Conservation (phyloP, 2,329 filamentous ascomycete species). For the Sporothrix sp. region DNA sequence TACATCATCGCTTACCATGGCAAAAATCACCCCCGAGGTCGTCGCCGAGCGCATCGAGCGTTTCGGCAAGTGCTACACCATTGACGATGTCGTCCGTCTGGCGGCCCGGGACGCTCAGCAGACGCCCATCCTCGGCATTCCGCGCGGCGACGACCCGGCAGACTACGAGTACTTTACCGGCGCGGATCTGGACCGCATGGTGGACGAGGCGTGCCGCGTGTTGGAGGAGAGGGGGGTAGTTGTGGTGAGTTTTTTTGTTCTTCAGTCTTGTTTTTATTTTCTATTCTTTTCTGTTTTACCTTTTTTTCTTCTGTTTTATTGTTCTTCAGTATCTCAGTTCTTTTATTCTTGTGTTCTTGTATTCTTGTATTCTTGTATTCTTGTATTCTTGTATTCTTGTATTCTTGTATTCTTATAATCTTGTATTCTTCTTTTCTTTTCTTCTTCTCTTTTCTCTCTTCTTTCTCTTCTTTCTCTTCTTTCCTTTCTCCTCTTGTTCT, state of each 20-base stretch:
- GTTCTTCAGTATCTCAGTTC: no score
- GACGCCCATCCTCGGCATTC: constrained; percentile 32
- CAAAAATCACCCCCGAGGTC: constrained; percentile 24
- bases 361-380: no score
- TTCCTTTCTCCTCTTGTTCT: no score
- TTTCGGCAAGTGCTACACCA: constrained; percentile 30
- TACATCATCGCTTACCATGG: background rate
- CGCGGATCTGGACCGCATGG: constrained; percentile 30
- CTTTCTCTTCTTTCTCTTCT: no score
- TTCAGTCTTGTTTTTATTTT: no score
- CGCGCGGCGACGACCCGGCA: constrained; percentile 23
- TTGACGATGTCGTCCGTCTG: constrained; percentile 33
- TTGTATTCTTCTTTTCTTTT: no score
- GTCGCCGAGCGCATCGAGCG: constrained; percentile 22
- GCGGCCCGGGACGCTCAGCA: constrained; percentile 30
- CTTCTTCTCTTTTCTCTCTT: no score
- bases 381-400: no score
- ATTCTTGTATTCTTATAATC: no score
- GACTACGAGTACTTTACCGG: constrained; percentile 34
- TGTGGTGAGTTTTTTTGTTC: constrained; percentile 15
- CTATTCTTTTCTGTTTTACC: no score
- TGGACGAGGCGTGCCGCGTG: constrained; percentile 27
- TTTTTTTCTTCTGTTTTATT: no score
- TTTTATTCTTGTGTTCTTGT: no score
- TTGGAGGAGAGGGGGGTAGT: constrained; percentile 26